These are phyloP conservation scores for Aspergillus ibericus DNA, from an alignment of 2,329 filamentous ascomycete species.

Conservation along the genomic window DNA sequence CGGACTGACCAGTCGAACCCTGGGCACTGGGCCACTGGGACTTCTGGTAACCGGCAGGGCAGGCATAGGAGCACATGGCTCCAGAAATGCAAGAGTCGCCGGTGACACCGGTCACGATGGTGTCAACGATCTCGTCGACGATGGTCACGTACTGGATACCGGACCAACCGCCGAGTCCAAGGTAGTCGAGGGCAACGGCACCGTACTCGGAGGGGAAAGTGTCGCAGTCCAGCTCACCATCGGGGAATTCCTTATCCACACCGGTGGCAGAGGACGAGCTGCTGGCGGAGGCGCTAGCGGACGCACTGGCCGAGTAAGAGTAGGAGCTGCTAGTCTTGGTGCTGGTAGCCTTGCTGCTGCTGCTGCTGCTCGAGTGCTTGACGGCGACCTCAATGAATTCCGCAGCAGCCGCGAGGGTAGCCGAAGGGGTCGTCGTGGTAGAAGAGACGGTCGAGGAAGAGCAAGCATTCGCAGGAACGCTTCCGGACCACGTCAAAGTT, in stretches of 20 bases:
- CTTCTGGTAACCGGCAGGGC: conserved; percentile 89
- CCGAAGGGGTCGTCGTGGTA: conserved; percentile 31
- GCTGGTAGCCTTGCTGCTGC: conserved; percentile 26
- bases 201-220: conserved; percentile 80
- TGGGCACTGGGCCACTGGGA: conserved; percentile 81
- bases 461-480: conserved; percentile 59
- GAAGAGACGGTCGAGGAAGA: conserved; percentile 38
- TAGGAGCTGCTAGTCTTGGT: conserved; percentile 22
- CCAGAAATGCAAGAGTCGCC: conserved; percentile 63
- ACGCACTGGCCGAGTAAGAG: conserved; percentile 23
- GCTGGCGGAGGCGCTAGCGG: conserved; percentile 26
- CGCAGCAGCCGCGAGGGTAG: conserved; percentile 22
- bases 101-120: conserved; percentile 63
- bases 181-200: conserved; percentile 67
- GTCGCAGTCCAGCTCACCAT: conserved; percentile 68
- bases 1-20: conserved; percentile 76
- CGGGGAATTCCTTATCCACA: conserved; percentile 69
- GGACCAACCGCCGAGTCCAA: conserved; percentile 72
- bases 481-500: conserved; percentile 63
- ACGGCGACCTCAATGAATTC: conserved; percentile 55
- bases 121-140: conserved; percentile 58
- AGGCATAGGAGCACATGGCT: conserved; percentile 87
- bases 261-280: conserved; percentile 49
- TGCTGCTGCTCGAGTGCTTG: conserved; percentile 31
- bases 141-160: conserved; percentile 69